Percentiles rank a stretch among this genome's conserved stretches.
Conservation (phyloP, 1,139 yeast species). For the Candida sp. region DNA sequence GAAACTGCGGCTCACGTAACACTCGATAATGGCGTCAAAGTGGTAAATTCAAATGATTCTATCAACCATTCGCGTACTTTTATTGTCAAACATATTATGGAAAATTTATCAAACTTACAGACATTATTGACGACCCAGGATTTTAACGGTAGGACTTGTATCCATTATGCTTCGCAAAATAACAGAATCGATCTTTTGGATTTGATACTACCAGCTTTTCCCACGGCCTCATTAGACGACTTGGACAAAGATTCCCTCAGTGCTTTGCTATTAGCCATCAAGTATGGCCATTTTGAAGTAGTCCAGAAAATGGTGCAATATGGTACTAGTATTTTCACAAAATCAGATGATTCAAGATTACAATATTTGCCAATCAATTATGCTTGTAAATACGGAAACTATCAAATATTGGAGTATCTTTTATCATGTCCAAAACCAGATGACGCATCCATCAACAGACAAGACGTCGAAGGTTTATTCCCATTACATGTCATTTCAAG, state of each 20-base stretch:
- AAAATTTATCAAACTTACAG: constrained; percentile 16
- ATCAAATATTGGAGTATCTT: constrained; percentile 63
- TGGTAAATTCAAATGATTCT: constrained; percentile 37
- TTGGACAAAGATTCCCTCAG: constrained; percentile 76
- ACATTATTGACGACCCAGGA: constrained; percentile 44
- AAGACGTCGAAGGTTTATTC: constrained; percentile 83
- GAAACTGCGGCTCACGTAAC: constrained; percentile 30
- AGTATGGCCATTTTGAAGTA: constrained; percentile 58
- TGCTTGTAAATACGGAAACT: constrained; percentile 86
- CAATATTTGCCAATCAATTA: constrained; percentile 81
- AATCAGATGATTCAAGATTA: constrained; percentile 43
- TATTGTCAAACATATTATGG: constrained; percentile 32
- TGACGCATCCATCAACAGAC: constrained; percentile 37
- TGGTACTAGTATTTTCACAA: constrained; percentile 59
- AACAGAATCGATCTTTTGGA: constrained; percentile 57
- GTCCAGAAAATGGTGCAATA: constrained; percentile 39
- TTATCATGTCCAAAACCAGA: constrained; percentile 28
- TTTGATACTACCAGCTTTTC: constrained; percentile 39
- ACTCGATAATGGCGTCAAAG: constrained; percentile 46
- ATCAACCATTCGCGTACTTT: constrained; percentile 41
- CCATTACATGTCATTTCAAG: constrained; percentile 90
- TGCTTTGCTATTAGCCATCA: constrained; percentile 77
- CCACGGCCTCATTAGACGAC: constrained; percentile 40
- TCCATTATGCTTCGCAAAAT: constrained; percentile 83
- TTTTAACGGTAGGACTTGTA: constrained; percentile 75